Evolutionary conservation across 139 green algal species (phyloP).

Genomic region (Tetraselmis chui): DNA sequence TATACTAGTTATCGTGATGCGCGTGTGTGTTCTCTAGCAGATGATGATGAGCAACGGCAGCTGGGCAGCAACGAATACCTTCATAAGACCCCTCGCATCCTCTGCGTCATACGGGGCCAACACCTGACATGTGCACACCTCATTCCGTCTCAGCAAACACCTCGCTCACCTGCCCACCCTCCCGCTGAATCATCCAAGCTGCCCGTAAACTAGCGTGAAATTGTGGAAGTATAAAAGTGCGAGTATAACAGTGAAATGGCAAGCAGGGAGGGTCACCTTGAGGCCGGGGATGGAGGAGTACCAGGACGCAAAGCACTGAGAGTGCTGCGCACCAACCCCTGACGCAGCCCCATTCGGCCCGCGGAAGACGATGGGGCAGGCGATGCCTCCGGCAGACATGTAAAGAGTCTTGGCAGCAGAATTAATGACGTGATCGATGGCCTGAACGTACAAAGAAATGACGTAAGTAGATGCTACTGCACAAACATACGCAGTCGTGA

Average conservation of each 20-base stretch:
- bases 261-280: no score
- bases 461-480: no score
- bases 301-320: slow-evolving; percentile 97
- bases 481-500: no score
- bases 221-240: no score
- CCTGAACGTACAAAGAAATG: slow-evolving; percentile 42
- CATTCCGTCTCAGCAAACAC: neutral
- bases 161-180: no score
- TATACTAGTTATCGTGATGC: no score
- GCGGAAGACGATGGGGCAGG: slow-evolving; percentile 92
- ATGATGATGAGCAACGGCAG: no score
- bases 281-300: slow-evolving; percentile 88
- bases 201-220: no score
- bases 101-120: slow-evolving; percentile 92
- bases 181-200: no score
- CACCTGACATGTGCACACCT: slow-evolving; percentile 31
- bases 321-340: slow-evolving; percentile 96
- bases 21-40: no score
- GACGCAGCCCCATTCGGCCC: slow-evolving; percentile 95
- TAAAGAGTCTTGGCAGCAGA: slow-evolving; percentile 96
- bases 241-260: no score
- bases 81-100: slow-evolving; percentile 77
- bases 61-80: no score
- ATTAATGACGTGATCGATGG: slow-evolving; percentile 99
- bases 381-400: slow-evolving; percentile 95